A percentile compares a stretch with the other conserved stretches of the same genome.
Evolutionary conservation across 1,284 basidiomycete species (phyloP).

Genomic region (Cryptococcus sp.): DNA sequence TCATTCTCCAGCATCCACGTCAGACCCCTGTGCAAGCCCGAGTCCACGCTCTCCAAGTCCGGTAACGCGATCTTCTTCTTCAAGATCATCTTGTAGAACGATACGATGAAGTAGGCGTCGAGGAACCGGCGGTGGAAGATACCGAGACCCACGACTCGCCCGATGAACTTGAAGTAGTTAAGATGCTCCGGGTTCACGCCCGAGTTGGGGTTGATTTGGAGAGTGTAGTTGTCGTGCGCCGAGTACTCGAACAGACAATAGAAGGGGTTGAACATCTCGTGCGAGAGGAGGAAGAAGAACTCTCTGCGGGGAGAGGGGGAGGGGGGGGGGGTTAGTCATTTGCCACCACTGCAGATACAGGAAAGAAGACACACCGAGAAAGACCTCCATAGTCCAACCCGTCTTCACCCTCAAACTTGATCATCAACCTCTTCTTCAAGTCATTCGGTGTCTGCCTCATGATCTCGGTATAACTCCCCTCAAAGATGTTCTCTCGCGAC

Average conservation of each 20-base stretch:
- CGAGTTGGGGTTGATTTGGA: conserved; percentile 96
- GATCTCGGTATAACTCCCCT: conserved; percentile 93
- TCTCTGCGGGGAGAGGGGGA: conserved; percentile 58
- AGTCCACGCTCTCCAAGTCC: conserved; percentile 89
- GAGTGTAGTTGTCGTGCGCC: conserved; percentile 97
- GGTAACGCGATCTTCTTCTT: conserved; percentile 77
- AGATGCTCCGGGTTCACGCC: conserved; percentile 98
- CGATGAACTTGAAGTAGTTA: conserved; percentile 99
- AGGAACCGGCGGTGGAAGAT: conserved; percentile 99
- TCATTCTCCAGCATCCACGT: conserved; percentile 99
- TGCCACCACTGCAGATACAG: background rate
- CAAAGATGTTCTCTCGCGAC: conserved; percentile 86
- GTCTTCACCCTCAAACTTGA: conserved; percentile 98
- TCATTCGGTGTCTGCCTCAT: conserved; percentile 90
- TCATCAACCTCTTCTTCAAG: conserved; percentile 94
- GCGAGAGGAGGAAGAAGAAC: conserved; percentile 99
- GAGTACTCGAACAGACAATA: conserved; percentile 99
- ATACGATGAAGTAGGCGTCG: conserved; percentile 97
- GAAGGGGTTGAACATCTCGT: conserved; percentile 98
- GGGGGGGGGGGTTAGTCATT: background rate
- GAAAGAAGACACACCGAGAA: conserved; percentile 64
- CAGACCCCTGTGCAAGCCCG: conserved; percentile 83
- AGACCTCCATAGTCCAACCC: conserved; percentile 97
- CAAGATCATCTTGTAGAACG: conserved; percentile 99
- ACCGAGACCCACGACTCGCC: conserved; percentile 85